A percentile compares a stretch with the other conserved stretches of the same genome.
These are phyloP conservation scores for Coemansia sp. DNA, from an alignment of 371 early-diverging fungal genomes.

Conservation along the genomic window DNA sequence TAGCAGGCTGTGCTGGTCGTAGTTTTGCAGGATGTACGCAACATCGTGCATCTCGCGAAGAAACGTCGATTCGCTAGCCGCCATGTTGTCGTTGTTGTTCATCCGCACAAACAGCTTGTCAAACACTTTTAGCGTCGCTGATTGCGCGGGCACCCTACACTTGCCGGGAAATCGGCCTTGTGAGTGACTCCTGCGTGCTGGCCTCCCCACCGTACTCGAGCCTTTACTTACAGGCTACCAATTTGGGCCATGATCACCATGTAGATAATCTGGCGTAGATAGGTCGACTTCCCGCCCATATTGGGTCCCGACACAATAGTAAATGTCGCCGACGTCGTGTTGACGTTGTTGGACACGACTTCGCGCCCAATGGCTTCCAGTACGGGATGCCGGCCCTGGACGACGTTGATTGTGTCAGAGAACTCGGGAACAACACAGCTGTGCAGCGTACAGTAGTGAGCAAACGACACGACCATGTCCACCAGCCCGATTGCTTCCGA, in stretches of 20 bases:
- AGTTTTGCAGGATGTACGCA: conserved; percentile 72
- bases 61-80: conserved; percentile 78
- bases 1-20: conserved; percentile 44
- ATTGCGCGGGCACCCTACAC: conserved; percentile 84
- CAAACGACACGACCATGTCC: conserved; percentile 79
- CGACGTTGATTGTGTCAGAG: conserved; percentile 75
- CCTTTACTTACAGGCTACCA: conserved; percentile 71
- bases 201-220: too few relatives aligned
- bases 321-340: conserved; percentile 68
- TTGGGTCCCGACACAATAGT: conserved; percentile 97
- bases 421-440: conserved; percentile 76
- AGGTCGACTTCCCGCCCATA: conserved; percentile 97
- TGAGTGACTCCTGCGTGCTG: background rate
- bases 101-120: conserved; percentile 72
- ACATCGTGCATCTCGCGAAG: conserved; percentile 92
- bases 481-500: conserved; percentile 82
- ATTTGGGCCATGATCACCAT: conserved; percentile 94
- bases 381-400: conserved; percentile 82
- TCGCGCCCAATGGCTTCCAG: conserved; percentile 57
- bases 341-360: conserved; percentile 80
- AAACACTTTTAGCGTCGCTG: conserved; percentile 76
- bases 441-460: conserved; percentile 58
- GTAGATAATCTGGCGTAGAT: conserved; percentile 87
- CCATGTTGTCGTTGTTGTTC: conserved; percentile 69
- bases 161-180: background rate